Evolutionary conservation across 192 early-diverging fungal species (phyloP).

Genomic region (Paraglomus occultum): DNA sequence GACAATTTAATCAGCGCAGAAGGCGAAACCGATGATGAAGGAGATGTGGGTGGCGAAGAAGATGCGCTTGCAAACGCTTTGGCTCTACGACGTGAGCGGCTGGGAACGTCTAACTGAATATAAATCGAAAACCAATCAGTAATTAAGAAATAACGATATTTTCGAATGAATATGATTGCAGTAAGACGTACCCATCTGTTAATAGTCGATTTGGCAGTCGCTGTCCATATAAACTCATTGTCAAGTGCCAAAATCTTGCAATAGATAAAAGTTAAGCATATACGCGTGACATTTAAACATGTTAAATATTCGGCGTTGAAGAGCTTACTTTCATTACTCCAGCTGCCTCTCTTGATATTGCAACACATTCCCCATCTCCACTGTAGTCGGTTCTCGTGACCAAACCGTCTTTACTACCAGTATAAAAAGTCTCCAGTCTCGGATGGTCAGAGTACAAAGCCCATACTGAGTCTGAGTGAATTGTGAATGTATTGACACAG

Average conservation of each 20-base stretch:
- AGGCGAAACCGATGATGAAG: slow-evolving; percentile 40
- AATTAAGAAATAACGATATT: slow-evolving; percentile 3
- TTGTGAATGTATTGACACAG: slow-evolving; percentile 86
- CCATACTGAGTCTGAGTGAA: slow-evolving; percentile 89
- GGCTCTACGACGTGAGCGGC: slow-evolving; percentile 42
- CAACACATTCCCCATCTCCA: slow-evolving; percentile 71
- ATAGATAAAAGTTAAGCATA: slow-evolving; percentile 22
- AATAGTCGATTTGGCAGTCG: slow-evolving; percentile 77
- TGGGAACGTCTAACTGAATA: slow-evolving; percentile 62
- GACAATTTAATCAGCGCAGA: slow-evolving; percentile 48
- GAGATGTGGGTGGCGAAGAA: background rate
- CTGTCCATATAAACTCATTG: slow-evolving; percentile 89
- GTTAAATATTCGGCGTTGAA: background rate
- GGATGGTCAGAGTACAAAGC: slow-evolving; percentile 83
- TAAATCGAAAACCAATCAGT: slow-evolving; percentile 14
- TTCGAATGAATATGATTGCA: slow-evolving; percentile 27
- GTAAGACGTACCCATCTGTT: slow-evolving; percentile 74
- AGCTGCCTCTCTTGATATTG: slow-evolving; percentile 79
- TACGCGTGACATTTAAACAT: background rate
- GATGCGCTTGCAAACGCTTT: background rate
- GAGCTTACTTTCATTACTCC: slow-evolving; percentile 72
- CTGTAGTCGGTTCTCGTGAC: slow-evolving; percentile 73
- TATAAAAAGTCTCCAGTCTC: slow-evolving; percentile 86
- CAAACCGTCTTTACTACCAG: slow-evolving; percentile 87
- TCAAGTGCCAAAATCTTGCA: slow-evolving; percentile 75